Percentiles rank a stretch among this genome's conserved stretches.
Conservation (phyloP, 2,329 filamentous ascomycete genomes). For the Clonostachys chloroleuca region DNA sequence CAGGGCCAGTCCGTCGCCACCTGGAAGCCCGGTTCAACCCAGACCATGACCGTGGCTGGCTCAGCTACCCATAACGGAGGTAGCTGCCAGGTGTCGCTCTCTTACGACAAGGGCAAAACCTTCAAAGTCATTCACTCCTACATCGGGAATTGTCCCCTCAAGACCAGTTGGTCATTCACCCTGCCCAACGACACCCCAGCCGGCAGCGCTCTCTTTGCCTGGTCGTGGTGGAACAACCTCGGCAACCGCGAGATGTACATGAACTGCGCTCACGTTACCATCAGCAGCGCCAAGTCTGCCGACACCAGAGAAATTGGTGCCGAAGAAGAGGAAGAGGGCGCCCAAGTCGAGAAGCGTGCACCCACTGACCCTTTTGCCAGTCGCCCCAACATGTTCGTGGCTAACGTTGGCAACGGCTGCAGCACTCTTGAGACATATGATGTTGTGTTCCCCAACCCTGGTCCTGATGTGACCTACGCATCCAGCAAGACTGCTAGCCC, state of each 20-base stretch:
- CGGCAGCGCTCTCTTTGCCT: constrained; percentile 63
- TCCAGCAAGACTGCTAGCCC: constrained; percentile 28
- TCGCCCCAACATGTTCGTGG: constrained; percentile 66
- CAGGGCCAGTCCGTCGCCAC: constrained; percentile 50
- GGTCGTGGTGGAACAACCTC: constrained; percentile 74
- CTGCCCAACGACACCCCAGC: constrained; percentile 60
- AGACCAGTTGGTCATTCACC: constrained; percentile 57
- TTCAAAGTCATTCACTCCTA: constrained; percentile 65
- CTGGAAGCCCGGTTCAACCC: constrained; percentile 57
- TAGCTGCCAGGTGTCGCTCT: constrained; percentile 72
- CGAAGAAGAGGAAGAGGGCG: too few relatives aligned
- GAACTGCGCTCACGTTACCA: constrained; percentile 72
- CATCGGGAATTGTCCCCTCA: constrained; percentile 47
- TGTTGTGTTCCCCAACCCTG: constrained; percentile 62
- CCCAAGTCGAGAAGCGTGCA: too few relatives aligned
- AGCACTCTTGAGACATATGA: constrained; percentile 52
- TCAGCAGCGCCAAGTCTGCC: constrained; percentile 32
- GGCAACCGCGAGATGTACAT: constrained; percentile 86
- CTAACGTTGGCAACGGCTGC: constrained; percentile 62
- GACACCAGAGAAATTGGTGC: too few relatives aligned
- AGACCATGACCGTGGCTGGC: constrained; percentile 61
- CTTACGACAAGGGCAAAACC: constrained; percentile 64
- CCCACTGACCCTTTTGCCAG: constrained; percentile 34
- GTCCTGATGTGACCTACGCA: constrained; percentile 42
- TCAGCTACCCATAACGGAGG: constrained; percentile 63